phyloP scores from a whole-genome alignment of 2,329 filamentous ascomycete genomes.

The Pestalotiopsis sp. region DNA sequence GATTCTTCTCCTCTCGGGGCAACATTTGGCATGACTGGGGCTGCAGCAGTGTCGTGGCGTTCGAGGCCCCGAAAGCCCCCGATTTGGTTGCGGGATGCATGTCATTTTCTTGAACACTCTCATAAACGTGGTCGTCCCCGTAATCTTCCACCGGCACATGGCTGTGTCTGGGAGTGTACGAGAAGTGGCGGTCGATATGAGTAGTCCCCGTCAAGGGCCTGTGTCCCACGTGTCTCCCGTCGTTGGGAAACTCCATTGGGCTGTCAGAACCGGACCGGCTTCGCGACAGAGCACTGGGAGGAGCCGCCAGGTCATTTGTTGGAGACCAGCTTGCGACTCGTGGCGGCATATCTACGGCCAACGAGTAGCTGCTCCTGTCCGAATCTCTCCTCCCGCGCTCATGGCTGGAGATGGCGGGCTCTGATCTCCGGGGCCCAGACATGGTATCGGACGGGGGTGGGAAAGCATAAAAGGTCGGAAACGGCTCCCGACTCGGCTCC shows the following conservation, averaged over 20 bases:
- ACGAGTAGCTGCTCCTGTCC: neutral
- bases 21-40: neutral
- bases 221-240: neutral
- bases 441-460: neutral
- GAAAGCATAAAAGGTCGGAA: neutral
- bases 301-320: neutral
- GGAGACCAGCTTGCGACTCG: neutral
- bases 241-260: neutral
- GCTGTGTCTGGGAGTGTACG: neutral
- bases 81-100: neutral
- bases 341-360: neutral
- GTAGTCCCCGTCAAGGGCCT: neutral
- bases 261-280: neutral
- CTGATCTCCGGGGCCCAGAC: neutral
- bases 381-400: neutral
- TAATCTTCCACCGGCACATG: neutral
- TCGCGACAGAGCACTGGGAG: neutral
- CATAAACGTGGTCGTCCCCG: neutral
- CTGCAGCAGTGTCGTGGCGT: neutral
- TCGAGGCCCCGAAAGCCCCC: neutral
- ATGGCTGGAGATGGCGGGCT: neutral
- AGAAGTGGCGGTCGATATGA: neutral
- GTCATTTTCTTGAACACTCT: neutral
- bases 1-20: neutral
- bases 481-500: neutral